Percentiles rank a stretch among this genome's conserved stretches.
Conservation (phyloP, 495 filamentous ascomycete genomes). For the Penicillium cosmopolitanum region DNA sequence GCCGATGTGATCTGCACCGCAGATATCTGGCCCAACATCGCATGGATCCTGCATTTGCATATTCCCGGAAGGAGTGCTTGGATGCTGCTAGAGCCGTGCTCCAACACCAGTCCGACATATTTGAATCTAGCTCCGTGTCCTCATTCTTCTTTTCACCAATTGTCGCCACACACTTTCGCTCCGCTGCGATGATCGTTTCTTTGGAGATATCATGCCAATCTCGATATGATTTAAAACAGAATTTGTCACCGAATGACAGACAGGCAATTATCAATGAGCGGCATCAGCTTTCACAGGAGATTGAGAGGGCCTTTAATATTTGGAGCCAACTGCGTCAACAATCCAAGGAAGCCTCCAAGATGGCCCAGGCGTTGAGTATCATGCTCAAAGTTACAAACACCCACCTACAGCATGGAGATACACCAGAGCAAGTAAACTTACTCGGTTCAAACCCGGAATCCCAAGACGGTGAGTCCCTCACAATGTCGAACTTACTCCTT, state of each 20-base stretch:
- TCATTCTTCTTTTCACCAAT: slow-evolving; percentile 28
- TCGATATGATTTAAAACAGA: slow-evolving; percentile 22
- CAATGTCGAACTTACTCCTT: not conserved
- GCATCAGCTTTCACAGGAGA: slow-evolving; percentile 11
- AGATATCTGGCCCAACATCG: slow-evolving; percentile 72
- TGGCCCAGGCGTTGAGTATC: slow-evolving; percentile 20
- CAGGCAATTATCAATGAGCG: slow-evolving; percentile 10
- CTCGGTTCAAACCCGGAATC: not conserved
- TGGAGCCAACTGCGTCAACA: slow-evolving; percentile 21
- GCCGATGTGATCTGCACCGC: slow-evolving; percentile 76
- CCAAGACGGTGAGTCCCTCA: not conserved
- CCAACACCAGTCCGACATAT: slow-evolving; percentile 71
- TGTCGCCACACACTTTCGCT: slow-evolving; percentile 20
- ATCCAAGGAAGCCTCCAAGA: slow-evolving; percentile 24
- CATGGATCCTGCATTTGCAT: slow-evolving; percentile 68
- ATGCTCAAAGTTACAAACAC: slow-evolving; percentile 26
- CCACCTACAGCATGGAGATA: slow-evolving; percentile 15
- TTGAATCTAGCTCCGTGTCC: slow-evolving; percentile 64
- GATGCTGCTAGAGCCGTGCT: slow-evolving; percentile 75
- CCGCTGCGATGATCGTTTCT: slow-evolving; percentile 27
- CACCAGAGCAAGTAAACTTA: slow-evolving; percentile 6
- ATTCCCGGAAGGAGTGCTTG: slow-evolving; percentile 75
- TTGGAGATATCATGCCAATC: slow-evolving; percentile 28
- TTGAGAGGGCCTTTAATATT: slow-evolving; percentile 19
- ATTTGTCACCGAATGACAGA: slow-evolving; percentile 8